Evolutionary conservation across 768 basidiomycete genomes (phyloP).

Genomic region (Trametes punicea): DNA sequence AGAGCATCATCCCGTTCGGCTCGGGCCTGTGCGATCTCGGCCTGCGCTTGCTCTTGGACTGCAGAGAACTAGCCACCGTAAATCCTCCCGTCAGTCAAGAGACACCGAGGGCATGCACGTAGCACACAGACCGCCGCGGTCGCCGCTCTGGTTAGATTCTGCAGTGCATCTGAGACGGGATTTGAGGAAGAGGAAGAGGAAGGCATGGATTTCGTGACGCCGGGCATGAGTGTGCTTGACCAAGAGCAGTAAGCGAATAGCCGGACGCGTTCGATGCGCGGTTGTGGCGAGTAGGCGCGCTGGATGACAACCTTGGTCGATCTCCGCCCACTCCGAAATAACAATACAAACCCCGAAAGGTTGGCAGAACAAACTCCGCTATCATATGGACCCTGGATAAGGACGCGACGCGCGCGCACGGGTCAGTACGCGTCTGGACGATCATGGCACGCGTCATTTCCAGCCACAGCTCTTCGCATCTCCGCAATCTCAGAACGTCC

Average conservation of each 20-base stretch:
- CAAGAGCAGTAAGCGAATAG: not conserved
- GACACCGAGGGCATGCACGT: not conserved
- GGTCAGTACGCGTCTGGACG: slow-evolving; percentile 5
- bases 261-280: slow-evolving; percentile 13
- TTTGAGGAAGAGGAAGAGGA: slow-evolving; percentile 30
- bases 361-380: not conserved
- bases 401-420: not conserved
- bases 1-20: slow-evolving; percentile 49
- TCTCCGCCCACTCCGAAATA: not conserved
- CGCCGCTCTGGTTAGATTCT: slow-evolving; percentile 39
- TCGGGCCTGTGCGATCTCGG: slow-evolving; percentile 50
- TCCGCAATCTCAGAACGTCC: not conserved
- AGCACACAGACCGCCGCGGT: slow-evolving; percentile 34
- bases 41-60: slow-evolving; percentile 53
- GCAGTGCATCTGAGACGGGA: slow-evolving; percentile 41
- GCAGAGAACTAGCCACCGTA: slow-evolving; percentile 42
- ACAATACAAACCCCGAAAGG: not conserved
- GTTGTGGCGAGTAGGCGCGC: slow-evolving; percentile 14
- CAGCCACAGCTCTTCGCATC: not conserved
- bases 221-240: slow-evolving; percentile 7
- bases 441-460: slow-evolving; percentile 1
- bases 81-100: not conserved
- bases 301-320: not conserved
- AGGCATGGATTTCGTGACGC: slow-evolving; percentile 15
- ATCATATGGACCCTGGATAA: not conserved